Evolutionary conservation across 495 filamentous ascomycete genomes (phyloP), one percentile per base, ranked within the genome.

Genomic region (Aspergillus conjunctus): DNA sequence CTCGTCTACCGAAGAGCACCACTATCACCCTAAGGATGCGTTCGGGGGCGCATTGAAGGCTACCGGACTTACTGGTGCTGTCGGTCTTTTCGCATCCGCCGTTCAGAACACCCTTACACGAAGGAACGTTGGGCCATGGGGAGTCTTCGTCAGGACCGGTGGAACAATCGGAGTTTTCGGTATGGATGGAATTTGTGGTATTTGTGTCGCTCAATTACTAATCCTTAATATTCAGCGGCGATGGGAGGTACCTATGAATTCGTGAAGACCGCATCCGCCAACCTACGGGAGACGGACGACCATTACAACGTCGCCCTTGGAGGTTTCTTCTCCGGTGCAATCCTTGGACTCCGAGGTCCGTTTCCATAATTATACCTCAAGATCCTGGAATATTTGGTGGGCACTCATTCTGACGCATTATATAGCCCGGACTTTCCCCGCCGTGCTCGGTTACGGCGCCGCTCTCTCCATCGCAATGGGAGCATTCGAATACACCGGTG

Each of bases 21-120:
- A 67, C 62, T 95, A 92, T 72, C 86, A 90, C 46, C 88, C 89
- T 51, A 83, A 88, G 70, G 93, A 97, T 85, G 87, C 93, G 60
- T 75, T 98, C 61, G 72, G 77, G 53, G 78, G 80, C 41, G 81
- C 88, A 30, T 71, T 91, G 69, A 85, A 84, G 66, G 83, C 86
- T 54, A 87, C 84, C 39, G 60, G 85, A 60, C 70, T 91, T 59
- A 85, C 83, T 54, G 89, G 87, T 70, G 74, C 77, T 46, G 82
- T 83, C 45, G 95, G 94, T 63, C 72, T 88, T 44, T 78, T 90
- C 69, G 68, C 87, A 54, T 87, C 93, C 6, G 89, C 90, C 31
- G 79, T 93, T 52, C 91, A 92, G 77, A 97, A 95, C 75, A 88
- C 92, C 32, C 83, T 97, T 56, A 79, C 85, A 17, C 91, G 85